These are phyloP conservation scores for Hericium erinaceus DNA, from an alignment of 768 basidiomycete genomes.

Conservation along the genomic window DNA sequence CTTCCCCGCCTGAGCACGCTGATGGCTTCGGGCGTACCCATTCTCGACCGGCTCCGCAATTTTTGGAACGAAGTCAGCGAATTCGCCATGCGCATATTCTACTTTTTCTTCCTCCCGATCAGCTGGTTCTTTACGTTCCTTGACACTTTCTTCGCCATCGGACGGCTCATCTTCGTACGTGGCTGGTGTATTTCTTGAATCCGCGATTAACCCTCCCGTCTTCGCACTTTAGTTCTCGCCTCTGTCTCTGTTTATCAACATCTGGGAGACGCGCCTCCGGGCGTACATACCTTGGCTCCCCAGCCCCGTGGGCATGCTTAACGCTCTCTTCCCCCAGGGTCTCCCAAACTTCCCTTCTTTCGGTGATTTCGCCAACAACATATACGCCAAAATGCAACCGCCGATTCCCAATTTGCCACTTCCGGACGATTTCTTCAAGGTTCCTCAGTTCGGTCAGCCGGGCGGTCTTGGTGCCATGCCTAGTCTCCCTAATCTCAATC, in stretches of 20 bases:
- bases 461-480: too few species aligned
- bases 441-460: too few species aligned
- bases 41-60: background rate
- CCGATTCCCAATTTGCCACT: background rate
- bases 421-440: background rate
- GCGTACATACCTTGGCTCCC: slow-evolving; percentile 7
- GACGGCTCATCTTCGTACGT: slow-evolving; percentile 3
- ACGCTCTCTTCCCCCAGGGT: slow-evolving; percentile 7
- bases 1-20: background rate
- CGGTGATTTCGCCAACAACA: background rate
- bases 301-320: slow-evolving; percentile 5
- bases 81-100: slow-evolving; percentile 6
- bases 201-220: background rate
- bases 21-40: background rate
- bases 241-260: slow-evolving; percentile 1
- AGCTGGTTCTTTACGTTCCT: slow-evolving; percentile 9
- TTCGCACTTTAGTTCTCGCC: slow-evolving; percentile 5
- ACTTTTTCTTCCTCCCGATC: slow-evolving; percentile 4
- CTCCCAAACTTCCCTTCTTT: background rate
- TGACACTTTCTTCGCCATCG: background rate
- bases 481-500: too few species aligned
- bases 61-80: background rate
- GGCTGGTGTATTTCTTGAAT: background rate
- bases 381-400: background rate
- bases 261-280: slow-evolving; percentile 9